Base-by-base conservation (phyloP, 306 rosid species). In the Dryas drummondii region DNA sequence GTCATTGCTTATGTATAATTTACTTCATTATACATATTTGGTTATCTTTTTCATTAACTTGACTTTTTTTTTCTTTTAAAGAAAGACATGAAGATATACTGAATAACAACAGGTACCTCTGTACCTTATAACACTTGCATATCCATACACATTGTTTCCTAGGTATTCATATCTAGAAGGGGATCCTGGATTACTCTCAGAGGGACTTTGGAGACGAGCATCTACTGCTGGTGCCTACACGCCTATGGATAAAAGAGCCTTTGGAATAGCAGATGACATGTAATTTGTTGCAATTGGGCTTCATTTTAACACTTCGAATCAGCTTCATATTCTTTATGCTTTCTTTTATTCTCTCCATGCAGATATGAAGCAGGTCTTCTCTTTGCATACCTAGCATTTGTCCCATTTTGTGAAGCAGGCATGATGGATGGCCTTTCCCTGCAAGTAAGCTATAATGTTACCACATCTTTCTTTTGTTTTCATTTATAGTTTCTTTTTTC, bases 351-450 rank as follows among this genome's bases (percentile, higher is more conserved):
- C 48, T 74, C 73, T 76, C 70, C 46, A 46, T 82, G 82, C 86
- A 94, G 98, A 90, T 90, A 91, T 26, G 98, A 87, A 89, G 98
- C 98, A 11, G 98, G 98, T 54, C 90, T 91, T 80, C 94, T 94
- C 32, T 84, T 91, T 48, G 96, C 96, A 44, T 91, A 94, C 86
- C 73, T 91, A 78, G 93, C 97, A 73, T 94, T 91, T 75, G 87
- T 91, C 83, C 98, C 98, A 51, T 91, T 94, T 82, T 91, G 98
- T 80, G 96, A 94, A 83, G 89, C 86, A 61, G 97, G 96, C 70
- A 76, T 75, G 65, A 77, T 87, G 84, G 98, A 94, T 82, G 79
- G 93, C 83, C 90, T 94, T 84, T 90, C 98, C 26, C 86, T 94
- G 93, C 97, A 91, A 85, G 98, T 94, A 88, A 82, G 83, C 47